Base-by-base conservation (phyloP, 768 basidiomycete genomes). In the Suillus bovinus region DNA sequence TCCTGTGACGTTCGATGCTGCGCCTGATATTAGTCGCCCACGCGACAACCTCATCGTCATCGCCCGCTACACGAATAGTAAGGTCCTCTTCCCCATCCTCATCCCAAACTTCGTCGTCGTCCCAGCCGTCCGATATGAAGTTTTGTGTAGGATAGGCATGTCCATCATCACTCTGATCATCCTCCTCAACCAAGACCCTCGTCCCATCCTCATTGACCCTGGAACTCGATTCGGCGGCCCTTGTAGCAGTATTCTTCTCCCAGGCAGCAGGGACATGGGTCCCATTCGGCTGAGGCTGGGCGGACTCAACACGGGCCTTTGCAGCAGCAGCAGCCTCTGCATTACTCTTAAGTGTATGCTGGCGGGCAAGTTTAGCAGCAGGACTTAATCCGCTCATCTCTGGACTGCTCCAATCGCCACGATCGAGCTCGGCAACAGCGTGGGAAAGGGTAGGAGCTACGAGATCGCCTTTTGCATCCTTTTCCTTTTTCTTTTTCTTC, bases 301-400 rank as follows among this genome's bases (percentile, higher is more conserved):
- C 58, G 42, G 68, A 69, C 36, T 72, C 77, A 11, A 69, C 73
- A 47, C 72, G 70, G 0, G 74, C 77, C 27, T 72, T 75, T 20
- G 81, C 76, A 38, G 74, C 78, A 1, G 78, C 80, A 17, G 80
- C 82, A 3, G 79, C 81, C 53, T 78, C 77, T 4, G 84, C 84
- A 66, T 91, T 93, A 60, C 84, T 91, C 79, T 90, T 93, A 63
- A 97, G 84, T 5, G 95, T 97, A 74, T 96, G 94, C 72, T 95
- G 93, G 46, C 95, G 73, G 1, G 93, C 94, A 13, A 96, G 82
- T 72, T 90, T 89, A 3, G 95, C 95, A 17, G 95, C 95, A 8
- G 95, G 95, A 69, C 90, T 91, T 27, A 96, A 77, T 9, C 94
- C 95, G 57, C 82, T 86, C 78, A 93, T 75, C 61, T 82, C 76